These are phyloP conservation scores for Xylariaceae sp. DNA, from an alignment of 2,329 filamentous ascomycete genomes.

Conservation along the genomic window DNA sequence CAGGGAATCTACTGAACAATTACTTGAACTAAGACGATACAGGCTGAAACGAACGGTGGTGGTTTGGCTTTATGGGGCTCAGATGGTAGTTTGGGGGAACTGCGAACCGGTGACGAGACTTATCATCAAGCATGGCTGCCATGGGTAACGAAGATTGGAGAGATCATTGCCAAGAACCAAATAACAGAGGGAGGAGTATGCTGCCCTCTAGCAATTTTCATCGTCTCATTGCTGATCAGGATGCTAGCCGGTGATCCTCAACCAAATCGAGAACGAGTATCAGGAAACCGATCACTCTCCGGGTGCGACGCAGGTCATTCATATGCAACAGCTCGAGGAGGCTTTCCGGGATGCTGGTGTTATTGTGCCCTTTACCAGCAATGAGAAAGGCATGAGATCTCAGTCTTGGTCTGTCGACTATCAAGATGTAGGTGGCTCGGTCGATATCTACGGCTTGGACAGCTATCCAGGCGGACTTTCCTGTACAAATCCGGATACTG, in stretches of 20 bases:
- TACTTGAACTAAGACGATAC: not conserved
- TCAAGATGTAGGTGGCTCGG: not conserved
- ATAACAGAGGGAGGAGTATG: not conserved
- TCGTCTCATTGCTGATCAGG: not conserved
- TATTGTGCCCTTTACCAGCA: not conserved
- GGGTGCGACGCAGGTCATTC: not conserved
- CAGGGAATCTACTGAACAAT: not conserved
- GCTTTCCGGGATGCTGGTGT: not conserved
- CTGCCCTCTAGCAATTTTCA: not conserved
- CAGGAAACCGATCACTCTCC: not conserved
- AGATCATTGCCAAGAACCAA: slow-evolving; percentile 1
- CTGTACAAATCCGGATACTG: not conserved
- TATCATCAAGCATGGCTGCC: slow-evolving; percentile 1
- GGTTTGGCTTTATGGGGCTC: slow-evolving; percentile 2
- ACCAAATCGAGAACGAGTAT: slow-evolving; percentile 2
- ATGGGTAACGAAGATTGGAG: not conserved
- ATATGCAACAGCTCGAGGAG: slow-evolving; percentile 2
- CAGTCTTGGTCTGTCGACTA: not conserved
- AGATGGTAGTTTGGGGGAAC: not conserved
- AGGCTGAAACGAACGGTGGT: not conserved
- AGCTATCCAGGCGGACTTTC: not conserved
- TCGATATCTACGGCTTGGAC: slow-evolving; percentile 1
- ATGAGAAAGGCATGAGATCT: slow-evolving; percentile 1
- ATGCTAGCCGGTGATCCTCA: not conserved
- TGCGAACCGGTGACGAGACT: not conserved